Conservation (phyloP, 352 stramenopile genomes). For the Peronospora tabacina region DNA sequence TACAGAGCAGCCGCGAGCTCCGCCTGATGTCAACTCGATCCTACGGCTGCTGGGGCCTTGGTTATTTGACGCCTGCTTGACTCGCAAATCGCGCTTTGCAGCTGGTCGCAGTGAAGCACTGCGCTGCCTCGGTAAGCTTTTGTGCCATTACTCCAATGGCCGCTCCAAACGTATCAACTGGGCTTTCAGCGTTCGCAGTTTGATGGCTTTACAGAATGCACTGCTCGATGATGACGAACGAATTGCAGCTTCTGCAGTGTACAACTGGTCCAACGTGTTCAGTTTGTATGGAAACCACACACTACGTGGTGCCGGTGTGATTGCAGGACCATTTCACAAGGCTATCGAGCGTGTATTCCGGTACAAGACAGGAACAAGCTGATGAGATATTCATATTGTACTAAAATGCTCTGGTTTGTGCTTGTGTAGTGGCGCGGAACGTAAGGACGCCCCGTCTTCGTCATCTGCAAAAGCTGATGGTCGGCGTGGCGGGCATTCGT, state of each 20-base stretch:
- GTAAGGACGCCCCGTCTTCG: conserved; percentile 26
- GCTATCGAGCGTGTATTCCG: conserved; percentile 67
- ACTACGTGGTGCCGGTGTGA: conserved; percentile 61
- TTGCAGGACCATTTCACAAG: conserved; percentile 74
- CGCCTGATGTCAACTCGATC: conserved; percentile 83
- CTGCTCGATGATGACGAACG: conserved; percentile 76
- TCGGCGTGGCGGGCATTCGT: conserved; percentile 35
- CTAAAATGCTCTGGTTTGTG: neutral
- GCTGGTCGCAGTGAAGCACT: conserved; percentile 67
- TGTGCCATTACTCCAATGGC: conserved; percentile 59
- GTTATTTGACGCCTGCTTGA: conserved; percentile 81
- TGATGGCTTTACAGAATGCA: conserved; percentile 75
- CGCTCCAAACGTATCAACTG: conserved; percentile 77
- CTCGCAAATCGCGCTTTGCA: conserved; percentile 58
- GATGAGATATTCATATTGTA: neutral
- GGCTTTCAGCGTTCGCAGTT: conserved; percentile 72
- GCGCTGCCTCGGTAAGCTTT: conserved; percentile 63
- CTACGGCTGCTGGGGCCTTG: conserved; percentile 70
- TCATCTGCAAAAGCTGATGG: conserved; percentile 33
- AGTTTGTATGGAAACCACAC: conserved; percentile 77
- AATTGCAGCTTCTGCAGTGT: conserved; percentile 69
- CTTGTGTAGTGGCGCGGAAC: conserved; percentile 25
- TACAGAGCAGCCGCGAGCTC: conserved; percentile 37
- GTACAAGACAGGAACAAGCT: neutral
- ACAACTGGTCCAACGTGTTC: conserved; percentile 82